Base-by-base conservation (phyloP, 2,329 filamentous ascomycete genomes). In the Shiraia sp. region DNA sequence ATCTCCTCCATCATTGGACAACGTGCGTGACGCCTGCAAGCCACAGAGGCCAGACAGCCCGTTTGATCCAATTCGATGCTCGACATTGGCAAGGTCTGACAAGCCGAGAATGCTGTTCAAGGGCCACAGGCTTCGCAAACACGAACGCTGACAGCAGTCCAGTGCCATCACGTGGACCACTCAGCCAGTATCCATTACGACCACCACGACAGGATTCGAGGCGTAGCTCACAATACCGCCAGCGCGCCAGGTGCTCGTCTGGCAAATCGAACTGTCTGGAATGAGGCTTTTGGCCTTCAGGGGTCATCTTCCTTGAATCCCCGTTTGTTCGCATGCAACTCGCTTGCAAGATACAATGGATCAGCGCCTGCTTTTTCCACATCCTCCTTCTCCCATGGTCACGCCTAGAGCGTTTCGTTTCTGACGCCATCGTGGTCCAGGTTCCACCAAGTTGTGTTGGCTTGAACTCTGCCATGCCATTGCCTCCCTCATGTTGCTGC, bases 1-100 rank as follows among this genome's bases (percentile, higher is more conserved):
- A 30, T 23, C 13, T 13, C 27, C 16, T 22, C 9, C 36, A 16
- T 40, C 35, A 53, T 41, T 53, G 49, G 47, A 40, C 42, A 45
- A 36, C 28, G 45, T 47, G 42, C 42, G 32, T 40, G 36, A 35
- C 37, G 13, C 36, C 32, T 39, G 36, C 42, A 49, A 45, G 48
- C 45, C 48, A 41, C 49, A 7, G 36, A 37, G 30, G 37, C 46
- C 16, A 47, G 40, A 42, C 46, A 37, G 36, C 38, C 41, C 32
- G 28, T 14, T 44, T 26, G 3, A 25, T 36, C 22, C 32, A 25
- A 24, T 30, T 30, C 25, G 35, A 40, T 26, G 38, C 31, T 40
- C 35, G 30, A 25, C 40, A 16, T 30, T 28, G 30, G 32, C 23
- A 39, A 31, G 42, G 15, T 42, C 28, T 40, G 34, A 29, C 17